Evolutionary conservation across 2,329 filamentous ascomycete species (phyloP).

Genomic region (Zarea fungicola): DNA sequence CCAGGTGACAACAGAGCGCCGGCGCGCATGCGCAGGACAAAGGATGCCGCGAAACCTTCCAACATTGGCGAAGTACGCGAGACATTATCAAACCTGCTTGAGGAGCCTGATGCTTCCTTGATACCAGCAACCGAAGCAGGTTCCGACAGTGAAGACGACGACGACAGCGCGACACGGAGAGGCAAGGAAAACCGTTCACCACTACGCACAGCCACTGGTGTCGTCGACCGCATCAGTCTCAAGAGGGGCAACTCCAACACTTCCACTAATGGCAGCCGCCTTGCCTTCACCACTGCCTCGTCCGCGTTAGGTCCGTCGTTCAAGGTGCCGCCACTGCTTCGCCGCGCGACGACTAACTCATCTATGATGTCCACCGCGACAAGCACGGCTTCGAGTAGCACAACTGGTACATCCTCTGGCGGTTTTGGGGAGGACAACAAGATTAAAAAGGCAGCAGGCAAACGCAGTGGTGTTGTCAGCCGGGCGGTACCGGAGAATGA

Average conservation of each 20-base stretch:
- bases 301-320: conserved; percentile 40
- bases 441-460: conserved; percentile 56
- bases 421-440: conserved; percentile 46
- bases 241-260: conserved; percentile 49
- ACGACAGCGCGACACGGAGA: conserved; percentile 21
- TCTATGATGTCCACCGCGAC: conserved; percentile 31
- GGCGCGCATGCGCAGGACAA: conserved; percentile 58
- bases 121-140: conserved; percentile 38
- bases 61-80: conserved; percentile 77
- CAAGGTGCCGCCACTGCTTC: conserved; percentile 65
- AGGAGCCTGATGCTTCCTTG: conserved; percentile 53
- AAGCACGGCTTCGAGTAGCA: conserved; percentile 19
- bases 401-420: conserved; percentile 17
- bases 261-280: conserved; percentile 29
- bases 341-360: conserved; percentile 67
- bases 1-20: conserved; percentile 44
- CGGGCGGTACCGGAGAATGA: conserved; percentile 57
- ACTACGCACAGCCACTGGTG: conserved; percentile 32
- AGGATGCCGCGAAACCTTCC: conserved; percentile 60
- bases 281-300: conserved; percentile 52
- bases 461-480: conserved; percentile 52
- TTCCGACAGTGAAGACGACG: conserved; percentile 38
- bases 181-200: conserved; percentile 48
- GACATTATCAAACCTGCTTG: conserved; percentile 77
- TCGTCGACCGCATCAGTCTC: conserved; percentile 70